Base-by-base conservation (phyloP, 1,139 yeast species). In the Hyphopichia wangnamkhiaoensis region DNA sequence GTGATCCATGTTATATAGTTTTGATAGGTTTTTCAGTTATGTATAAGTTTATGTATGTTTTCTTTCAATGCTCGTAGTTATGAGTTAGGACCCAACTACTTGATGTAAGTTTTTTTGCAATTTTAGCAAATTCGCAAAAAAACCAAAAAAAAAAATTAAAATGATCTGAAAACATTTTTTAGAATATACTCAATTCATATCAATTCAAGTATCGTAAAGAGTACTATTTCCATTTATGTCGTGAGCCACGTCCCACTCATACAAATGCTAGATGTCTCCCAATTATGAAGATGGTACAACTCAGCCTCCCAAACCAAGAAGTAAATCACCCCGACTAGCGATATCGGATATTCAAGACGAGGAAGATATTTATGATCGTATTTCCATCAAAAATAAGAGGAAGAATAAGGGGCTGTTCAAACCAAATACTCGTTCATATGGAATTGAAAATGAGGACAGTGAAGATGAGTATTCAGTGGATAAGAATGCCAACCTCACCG, bases 341-440 rank as follows among this genome's bases (percentile, higher is more conserved):
- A 19, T 35, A 8, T 17, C 17, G 7, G 38, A 35, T 10, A 31
- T 35, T 16, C 38, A 44, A 15, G 40, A 41, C 13, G 42, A 39
- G 20, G 37, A 32, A 16, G 49, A 44, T 25, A 44, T 46, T 12
- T 43, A 44, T 21, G 48, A 46, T 18, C 31, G 40, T 31, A 37
- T 43, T 10, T 33, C 40, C 3, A 43, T 39, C 13, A 35, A 27
- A 28, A 29, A n/a, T n/a, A n/a, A 33, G 12, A 30, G 20, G 24
- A n/a, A 14, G 17, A 34, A 34, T 29, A 18, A 36, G 26, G 5
- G 18, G 24, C 21, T 17, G 20, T 5, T 10, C 6, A 17, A 10
- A 18, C 13, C 7, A 24, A 17, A 24, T 4, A 4, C 16, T 12
- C 28, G 14, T 20, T 10, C 15, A 32, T 10, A 4, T 32, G 35